Conservation (phyloP, 2,329 filamentous ascomycete genomes). For the Hypoxylon sp. region DNA sequence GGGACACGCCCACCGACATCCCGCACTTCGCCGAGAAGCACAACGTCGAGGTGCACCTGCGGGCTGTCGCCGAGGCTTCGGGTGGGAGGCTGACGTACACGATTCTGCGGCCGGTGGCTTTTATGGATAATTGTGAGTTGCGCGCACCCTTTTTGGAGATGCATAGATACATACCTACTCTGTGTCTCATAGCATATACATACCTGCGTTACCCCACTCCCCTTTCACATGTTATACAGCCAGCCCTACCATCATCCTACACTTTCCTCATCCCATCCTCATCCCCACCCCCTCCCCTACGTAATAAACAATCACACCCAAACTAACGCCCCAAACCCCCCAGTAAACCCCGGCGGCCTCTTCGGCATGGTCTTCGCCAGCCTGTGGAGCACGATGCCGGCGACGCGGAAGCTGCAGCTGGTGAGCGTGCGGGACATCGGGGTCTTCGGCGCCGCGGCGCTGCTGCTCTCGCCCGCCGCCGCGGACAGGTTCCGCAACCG, state of each 20-base stretch:
- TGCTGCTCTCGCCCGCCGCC: slow-evolving; percentile 34
- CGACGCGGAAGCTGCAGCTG: slow-evolving; percentile 48
- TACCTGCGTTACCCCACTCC: not conserved
- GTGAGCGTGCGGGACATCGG: slow-evolving; percentile 52
- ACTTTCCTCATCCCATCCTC: not conserved
- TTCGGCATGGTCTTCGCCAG: slow-evolving; percentile 47
- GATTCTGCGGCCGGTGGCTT: slow-evolving; percentile 51
- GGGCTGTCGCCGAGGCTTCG: slow-evolving; percentile 47
- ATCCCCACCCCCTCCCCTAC: not conserved
- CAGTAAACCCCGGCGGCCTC: slow-evolving; percentile 44
- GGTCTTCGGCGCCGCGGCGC: slow-evolving; percentile 47
- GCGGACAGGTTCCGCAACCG: slow-evolving; percentile 41
- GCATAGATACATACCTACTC: not conserved
- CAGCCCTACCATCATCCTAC: no score
- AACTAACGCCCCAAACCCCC: not conserved
- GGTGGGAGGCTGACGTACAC: slow-evolving; percentile 47
- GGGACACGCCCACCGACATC: slow-evolving; percentile 60
- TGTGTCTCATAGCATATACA: not conserved
- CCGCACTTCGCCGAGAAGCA: slow-evolving; percentile 68
- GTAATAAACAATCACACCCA: no score
- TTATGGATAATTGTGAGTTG: slow-evolving; percentile 50
- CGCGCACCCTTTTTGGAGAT: no score
- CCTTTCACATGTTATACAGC: not conserved
- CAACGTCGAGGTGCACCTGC: slow-evolving; percentile 65
- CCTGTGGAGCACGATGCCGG: slow-evolving; percentile 45